phyloP scores from a whole-genome alignment of 1,284 basidiomycete genomes.

The Veloboletus limbatus region DNA sequence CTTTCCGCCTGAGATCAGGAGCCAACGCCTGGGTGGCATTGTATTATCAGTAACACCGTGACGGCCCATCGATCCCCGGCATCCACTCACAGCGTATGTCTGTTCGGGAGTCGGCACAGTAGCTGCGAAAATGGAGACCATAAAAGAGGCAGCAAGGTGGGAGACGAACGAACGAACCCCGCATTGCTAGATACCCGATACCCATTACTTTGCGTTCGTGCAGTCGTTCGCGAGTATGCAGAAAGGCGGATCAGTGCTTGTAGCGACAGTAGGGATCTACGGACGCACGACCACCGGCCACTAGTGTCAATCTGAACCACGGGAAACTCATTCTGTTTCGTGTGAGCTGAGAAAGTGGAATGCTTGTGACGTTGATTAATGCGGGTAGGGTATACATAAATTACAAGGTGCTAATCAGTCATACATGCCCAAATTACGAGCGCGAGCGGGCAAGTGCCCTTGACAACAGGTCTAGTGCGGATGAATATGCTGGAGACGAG shows the following conservation, averaged over 20 bases:
- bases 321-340: constrained; percentile 41
- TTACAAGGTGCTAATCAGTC: constrained; percentile 4
- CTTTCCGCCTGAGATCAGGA: constrained; percentile 63
- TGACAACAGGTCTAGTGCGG: constrained; percentile 11
- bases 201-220: constrained; percentile 47
- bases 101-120: constrained; percentile 52
- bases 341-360: background rate
- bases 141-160: constrained; percentile 5
- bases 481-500: constrained; percentile 3
- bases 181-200: constrained; percentile 63
- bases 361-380: constrained; percentile 22
- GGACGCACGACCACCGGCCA: constrained; percentile 48
- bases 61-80: background rate
- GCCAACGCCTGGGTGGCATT: constrained; percentile 57
- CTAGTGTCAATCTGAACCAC: constrained; percentile 48
- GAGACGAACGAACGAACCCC: constrained; percentile 42
- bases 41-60: constrained; percentile 4
- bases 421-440: constrained; percentile 18
- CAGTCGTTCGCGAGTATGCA: background rate
- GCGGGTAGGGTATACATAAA: background rate
- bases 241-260: constrained; percentile 9
- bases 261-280: background rate
- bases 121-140: constrained; percentile 36
- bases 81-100: constrained; percentile 36
- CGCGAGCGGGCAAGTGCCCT: background rate